Conservation (phyloP, 2,329 filamentous ascomycete genomes). For the Trichoderma brevicompactum region DNA sequence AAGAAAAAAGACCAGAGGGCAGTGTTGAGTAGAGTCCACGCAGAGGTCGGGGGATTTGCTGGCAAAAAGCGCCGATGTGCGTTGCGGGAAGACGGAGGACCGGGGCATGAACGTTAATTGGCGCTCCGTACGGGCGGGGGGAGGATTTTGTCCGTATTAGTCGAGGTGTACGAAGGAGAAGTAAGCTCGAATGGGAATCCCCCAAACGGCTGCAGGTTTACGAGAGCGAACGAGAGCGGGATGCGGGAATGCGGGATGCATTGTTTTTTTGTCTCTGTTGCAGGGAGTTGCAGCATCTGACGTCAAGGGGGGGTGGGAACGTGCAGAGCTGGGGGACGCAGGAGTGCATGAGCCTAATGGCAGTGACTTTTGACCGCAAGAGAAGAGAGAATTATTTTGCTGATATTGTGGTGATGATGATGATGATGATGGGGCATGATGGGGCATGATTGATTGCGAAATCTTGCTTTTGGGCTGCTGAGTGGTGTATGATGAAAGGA, state of each 20-base stretch:
- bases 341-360: slow-evolving; percentile 17
- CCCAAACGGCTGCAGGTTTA: neutral
- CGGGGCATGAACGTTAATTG: no score
- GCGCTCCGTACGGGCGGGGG: no score
- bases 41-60: no score
- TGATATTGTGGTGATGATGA: neutral
- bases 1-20: no score
- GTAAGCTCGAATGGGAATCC: no score
- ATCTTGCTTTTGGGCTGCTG: no score
- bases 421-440: no score
- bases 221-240: neutral
- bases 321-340: neutral
- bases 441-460: neutral
- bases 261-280: neutral
- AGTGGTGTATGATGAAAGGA: neutral
- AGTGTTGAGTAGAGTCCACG: no score
- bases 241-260: neutral
- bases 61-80: no score
- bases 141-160: no score
- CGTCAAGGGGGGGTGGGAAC: slow-evolving; percentile 1
- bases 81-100: no score
- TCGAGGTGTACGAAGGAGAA: no score
- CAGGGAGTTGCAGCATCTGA: neutral
- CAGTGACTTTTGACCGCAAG: neutral
- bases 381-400: neutral